These are phyloP conservation scores for Malania oleifera DNA, from an alignment of 164 flowering plant species.

Conservation along the genomic window DNA sequence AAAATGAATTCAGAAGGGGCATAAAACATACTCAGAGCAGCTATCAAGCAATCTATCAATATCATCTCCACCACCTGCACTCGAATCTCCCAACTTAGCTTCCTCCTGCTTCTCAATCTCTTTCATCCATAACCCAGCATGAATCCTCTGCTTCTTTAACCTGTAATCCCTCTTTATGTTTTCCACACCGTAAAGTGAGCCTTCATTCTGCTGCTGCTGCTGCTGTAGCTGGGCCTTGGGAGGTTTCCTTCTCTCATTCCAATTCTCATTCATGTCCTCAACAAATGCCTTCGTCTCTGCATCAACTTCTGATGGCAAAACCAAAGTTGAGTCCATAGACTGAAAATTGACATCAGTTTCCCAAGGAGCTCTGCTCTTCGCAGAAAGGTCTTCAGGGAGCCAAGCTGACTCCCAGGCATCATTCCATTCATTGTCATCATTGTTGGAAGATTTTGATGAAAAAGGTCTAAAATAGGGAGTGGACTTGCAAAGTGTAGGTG, in stretches of 20 bases:
- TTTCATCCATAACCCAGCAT: constrained; percentile 87
- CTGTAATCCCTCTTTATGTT: constrained; percentile 78
- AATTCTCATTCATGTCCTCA: constrained; percentile 87
- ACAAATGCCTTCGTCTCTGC: constrained; percentile 86
- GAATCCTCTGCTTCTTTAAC: constrained; percentile 87
- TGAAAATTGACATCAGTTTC: constrained; percentile 67
- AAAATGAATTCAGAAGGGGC: neutral
- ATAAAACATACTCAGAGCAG: constrained; percentile 66
- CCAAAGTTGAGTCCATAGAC: constrained; percentile 14
- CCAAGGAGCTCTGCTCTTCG: constrained; percentile 73
- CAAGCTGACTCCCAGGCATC: constrained; percentile 22
- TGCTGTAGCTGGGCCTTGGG: constrained; percentile 10
- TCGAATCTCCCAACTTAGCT: constrained; percentile 51
- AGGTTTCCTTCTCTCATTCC: constrained; percentile 60
- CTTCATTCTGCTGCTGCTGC: constrained; percentile 12
- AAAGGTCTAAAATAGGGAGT: neutral
- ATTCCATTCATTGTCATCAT: constrained; percentile 78
- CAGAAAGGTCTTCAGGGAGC: constrained; percentile 74
- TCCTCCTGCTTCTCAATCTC: constrained; percentile 94
- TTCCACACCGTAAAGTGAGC: constrained; percentile 61
- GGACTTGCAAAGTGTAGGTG: constrained; percentile 11
- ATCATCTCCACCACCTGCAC: constrained; percentile 47
- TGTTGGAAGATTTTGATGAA: no score
- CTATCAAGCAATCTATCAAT: constrained; percentile 81
- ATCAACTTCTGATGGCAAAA: constrained; percentile 42